Conservation (phyloP, 164 flowering plant genomes). For the Vitis riparia region DNA sequence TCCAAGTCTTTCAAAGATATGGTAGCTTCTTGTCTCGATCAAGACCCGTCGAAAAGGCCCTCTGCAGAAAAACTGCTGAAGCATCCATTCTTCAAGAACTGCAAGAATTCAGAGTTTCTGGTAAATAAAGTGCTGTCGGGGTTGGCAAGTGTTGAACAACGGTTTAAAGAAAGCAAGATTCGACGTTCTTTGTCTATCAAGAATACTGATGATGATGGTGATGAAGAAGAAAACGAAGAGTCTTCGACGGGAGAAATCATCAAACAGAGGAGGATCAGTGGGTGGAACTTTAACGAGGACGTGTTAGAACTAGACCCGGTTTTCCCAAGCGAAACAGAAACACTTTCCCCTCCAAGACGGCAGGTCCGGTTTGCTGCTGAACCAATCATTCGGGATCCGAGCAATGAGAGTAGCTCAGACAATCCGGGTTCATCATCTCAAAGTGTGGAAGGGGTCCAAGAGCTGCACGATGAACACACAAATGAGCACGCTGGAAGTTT, state of each 20-base stretch:
- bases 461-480: too few relatives aligned
- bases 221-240: slow-evolving; percentile 34
- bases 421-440: too few relatives aligned
- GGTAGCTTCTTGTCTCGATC: slow-evolving; percentile 73
- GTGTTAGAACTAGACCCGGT: slow-evolving; percentile 63
- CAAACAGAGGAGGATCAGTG: slow-evolving; percentile 76
- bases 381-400: slow-evolving; percentile 3
- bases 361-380: slow-evolving; percentile 19
- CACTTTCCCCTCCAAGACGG: too few relatives aligned
- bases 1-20: slow-evolving; percentile 71
- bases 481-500: too few relatives aligned
- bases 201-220: slow-evolving; percentile 15
- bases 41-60: slow-evolving; percentile 72
- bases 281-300: slow-evolving; percentile 83
- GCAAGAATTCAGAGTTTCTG: slow-evolving; percentile 50
- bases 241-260: slow-evolving; percentile 1
- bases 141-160: slow-evolving; percentile 65
- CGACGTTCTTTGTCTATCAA: background rate
- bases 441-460: too few relatives aligned
- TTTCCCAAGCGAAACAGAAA: slow-evolving; percentile 29
- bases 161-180: slow-evolving; percentile 33
- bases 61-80: slow-evolving; percentile 64
- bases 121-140: slow-evolving; percentile 59
- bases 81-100: slow-evolving; percentile 77
- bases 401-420: too few relatives aligned